Evolutionary conservation across 352 stramenopile genomes (phyloP), one percentile per base, ranked within the genome.

Genomic region (Pythium rhizo-oryzae): DNA sequence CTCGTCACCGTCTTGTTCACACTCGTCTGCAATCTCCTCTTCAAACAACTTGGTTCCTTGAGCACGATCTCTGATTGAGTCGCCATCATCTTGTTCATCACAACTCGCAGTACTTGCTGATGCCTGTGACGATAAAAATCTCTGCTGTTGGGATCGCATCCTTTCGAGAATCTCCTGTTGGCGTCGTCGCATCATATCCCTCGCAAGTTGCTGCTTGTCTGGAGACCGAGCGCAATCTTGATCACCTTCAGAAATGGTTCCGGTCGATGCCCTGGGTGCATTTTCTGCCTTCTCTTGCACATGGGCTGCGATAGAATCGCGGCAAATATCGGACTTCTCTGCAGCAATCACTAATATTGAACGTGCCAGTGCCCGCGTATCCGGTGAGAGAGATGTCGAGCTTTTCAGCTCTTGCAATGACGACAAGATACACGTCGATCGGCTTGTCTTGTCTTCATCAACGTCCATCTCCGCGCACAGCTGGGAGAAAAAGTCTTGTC

Each of bases 61-160:
- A 30, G 35, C 21, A 18, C 47, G 33, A 43, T 56, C 18, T 18
- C 4, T 39, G 28, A 13, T 21, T 21, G 8, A 6, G 0, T 58
- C n/a, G 15, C 25, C 33, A 25, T 12, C 21, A 2, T 67, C 35
- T 19, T 76, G 67, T 11, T 77, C 62, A 33, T 77, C 62, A 33
- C 39, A 4, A n/a, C 18, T 19, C 13, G 18, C 13, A n/a, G 15
- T 47, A 47, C 41, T n/a, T 2, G 41, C 18, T n/a, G 41, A n/a
- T 8, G 15, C 81, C n/a, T 85, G 81, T 2, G 81, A 77, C 33
- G 75, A 84, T 24, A 91, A 59, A 60, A 93, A 94, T 59, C 90
- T 77, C 71, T 83, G 82, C 65, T 95, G 87, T 50, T 93, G 81
- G 0, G 77, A 84, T 13, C 82, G 77, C 81, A 95, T 91, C 49